Conservation (phyloP, 2,329 filamentous ascomycete species). For the Hortaea werneckii region DNA sequence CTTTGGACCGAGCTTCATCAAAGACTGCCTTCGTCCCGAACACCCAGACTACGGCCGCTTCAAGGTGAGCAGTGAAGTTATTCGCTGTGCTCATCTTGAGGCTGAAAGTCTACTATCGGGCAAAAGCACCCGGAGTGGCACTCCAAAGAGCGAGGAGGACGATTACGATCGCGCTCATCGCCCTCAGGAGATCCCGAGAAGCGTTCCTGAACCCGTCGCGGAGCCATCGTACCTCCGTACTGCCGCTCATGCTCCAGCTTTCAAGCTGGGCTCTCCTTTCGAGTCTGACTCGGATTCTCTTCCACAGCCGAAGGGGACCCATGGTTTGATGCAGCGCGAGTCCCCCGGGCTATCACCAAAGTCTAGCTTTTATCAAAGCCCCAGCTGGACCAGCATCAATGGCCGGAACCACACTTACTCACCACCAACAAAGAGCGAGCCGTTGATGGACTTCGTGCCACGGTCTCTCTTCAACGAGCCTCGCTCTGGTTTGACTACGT, state of each 20-base stretch:
- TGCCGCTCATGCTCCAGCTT: constrained; percentile 9
- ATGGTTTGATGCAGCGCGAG: constrained; percentile 5
- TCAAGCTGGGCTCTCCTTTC: constrained; percentile 19
- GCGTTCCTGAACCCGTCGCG: constrained; percentile 5
- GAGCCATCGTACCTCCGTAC: constrained; percentile 4
- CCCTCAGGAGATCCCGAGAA: constrained; percentile 10
- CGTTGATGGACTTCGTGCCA: constrained; percentile 5
- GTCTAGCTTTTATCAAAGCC: constrained; percentile 5
- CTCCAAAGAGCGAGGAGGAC: constrained; percentile 3
- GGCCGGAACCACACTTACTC: background rate
- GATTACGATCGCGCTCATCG: background rate
- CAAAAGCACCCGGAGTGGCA: constrained; percentile 7
- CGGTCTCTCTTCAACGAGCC: constrained; percentile 12
- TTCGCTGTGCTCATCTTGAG: constrained; percentile 28
- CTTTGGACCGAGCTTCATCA: constrained; percentile 75
- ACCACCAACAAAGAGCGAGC: constrained; percentile 2
- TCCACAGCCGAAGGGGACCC: too few species aligned
- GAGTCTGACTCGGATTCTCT: constrained; percentile 9
- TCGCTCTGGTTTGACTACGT: constrained; percentile 6
- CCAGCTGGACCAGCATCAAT: constrained; percentile 22
- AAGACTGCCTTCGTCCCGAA: constrained; percentile 55
- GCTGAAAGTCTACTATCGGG: constrained; percentile 26
- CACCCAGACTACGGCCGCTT: constrained; percentile 46
- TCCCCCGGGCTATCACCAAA: constrained; percentile 23
- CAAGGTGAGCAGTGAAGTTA: constrained; percentile 30